These are phyloP conservation scores for Fraxinus cuspidata DNA, from an alignment of 257 asterid genomes.

Conservation along the genomic window DNA sequence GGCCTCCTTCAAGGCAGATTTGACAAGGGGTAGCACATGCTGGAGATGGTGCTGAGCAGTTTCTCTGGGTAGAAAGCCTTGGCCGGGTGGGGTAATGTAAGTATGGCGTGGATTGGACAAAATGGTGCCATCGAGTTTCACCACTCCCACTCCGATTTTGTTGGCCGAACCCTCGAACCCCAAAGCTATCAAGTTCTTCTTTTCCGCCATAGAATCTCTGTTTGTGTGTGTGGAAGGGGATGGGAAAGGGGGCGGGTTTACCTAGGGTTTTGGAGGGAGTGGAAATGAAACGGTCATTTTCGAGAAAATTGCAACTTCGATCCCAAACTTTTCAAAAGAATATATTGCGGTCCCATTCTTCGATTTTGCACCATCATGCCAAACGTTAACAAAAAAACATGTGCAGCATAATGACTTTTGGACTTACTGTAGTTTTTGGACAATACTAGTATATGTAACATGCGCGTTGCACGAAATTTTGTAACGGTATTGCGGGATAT, in stretches of 20 bases:
- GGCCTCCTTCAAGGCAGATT: constrained; percentile 67
- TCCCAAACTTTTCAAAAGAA: too few relatives aligned
- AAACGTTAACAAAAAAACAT: too few relatives aligned
- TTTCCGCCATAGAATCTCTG: constrained; percentile 44
- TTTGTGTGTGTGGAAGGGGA: neutral
- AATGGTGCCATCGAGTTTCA: constrained; percentile 70
- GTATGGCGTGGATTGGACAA: constrained; percentile 92
- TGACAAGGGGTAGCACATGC: constrained; percentile 74
- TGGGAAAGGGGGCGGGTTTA: neutral
- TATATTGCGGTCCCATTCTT: too few relatives aligned
- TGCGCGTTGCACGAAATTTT: too few relatives aligned
- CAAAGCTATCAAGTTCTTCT: constrained; percentile 59
- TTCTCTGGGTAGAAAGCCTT: constrained; percentile 94
- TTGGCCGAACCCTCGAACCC: constrained; percentile 95
- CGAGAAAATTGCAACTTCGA: neutral
- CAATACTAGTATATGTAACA: too few relatives aligned
- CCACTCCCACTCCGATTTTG: constrained; percentile 87
- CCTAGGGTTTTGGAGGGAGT: neutral
- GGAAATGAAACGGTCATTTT: neutral
- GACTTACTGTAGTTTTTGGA: too few relatives aligned
- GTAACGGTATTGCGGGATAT: too few relatives aligned
- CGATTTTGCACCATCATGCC: too few relatives aligned
- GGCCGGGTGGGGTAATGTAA: constrained; percentile 95
- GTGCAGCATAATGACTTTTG: too few relatives aligned
- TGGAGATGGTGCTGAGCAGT: constrained; percentile 95